Base-by-base conservation (phyloP, 805 yeast genomes). In the Candida corydali region DNA sequence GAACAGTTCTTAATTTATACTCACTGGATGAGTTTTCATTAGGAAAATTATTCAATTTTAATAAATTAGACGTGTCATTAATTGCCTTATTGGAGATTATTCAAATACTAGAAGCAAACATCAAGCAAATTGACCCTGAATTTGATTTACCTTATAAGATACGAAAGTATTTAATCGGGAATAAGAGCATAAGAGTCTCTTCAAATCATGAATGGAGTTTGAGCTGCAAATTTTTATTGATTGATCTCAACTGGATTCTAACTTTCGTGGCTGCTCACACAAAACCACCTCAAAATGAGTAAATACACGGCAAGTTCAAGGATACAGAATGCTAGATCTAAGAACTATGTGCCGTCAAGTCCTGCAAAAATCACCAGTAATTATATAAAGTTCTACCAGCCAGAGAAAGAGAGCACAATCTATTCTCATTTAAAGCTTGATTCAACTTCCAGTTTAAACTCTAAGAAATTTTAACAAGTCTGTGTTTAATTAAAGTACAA, bases 201-300 rank as follows among this genome's bases (percentile, higher is more conserved):
- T 73, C 85, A 3, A 82, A 81, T 53, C 77, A 78, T 30, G 86
- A 83, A 43, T 89, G 98, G 98, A 86, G 96, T 0, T 76, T 82
- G 17, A 91, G 95, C 1, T 88, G 96, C 60, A 82, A 84, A 49
- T 84, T 79, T 51, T 64, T 91, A 9, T 61, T 89, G 32, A 85
- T 93, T 0, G 78, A 91, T 43, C 41, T 68, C 20, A 87, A 86
- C 52, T 91, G 96, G 95, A 70, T 91, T 6, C 61, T 89, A 38
- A 82, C 89, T 3, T 87, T 80, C 52, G 76, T 86, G 3, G 72
- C 81, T 41, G 66, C 51, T 3, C 61, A 59, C 36, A 54, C 63
- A 15, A 17, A 5, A 4, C 18, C 24, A n/a, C 17, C n/a, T n/a
- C n/a, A n/a, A n/a, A n/a, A n/a, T n/a, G n/a, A n/a, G n/a, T n/a